phyloP scores from a whole-genome alignment of 202 grass and related monocot species.

The Brachypodium distachyon region DNA sequence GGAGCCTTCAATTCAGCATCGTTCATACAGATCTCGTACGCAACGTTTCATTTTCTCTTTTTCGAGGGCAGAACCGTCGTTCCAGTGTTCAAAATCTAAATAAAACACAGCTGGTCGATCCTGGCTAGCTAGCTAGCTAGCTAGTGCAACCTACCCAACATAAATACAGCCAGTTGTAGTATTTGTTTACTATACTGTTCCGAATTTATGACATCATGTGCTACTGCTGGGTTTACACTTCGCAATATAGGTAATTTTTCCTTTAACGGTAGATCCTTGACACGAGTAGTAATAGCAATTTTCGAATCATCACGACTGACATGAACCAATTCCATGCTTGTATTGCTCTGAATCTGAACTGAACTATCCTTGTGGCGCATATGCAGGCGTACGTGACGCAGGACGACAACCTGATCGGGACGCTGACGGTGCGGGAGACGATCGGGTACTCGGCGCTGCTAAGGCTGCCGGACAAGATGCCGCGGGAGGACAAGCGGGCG shows the following conservation, averaged over 20 bases:
- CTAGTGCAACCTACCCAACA: conserved; percentile 13
- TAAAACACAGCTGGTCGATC: too few relatives aligned
- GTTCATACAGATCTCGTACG: not conserved
- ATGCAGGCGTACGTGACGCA: conserved; percentile 88
- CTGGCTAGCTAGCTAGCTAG: too few relatives aligned
- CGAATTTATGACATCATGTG: conserved; percentile 30
- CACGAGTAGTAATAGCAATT: not conserved
- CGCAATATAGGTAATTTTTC: not conserved
- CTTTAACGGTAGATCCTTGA: not conserved
- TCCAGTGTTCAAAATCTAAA: too few relatives aligned
- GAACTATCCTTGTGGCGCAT: too few relatives aligned
- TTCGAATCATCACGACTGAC: not conserved
- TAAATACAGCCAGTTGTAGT: conserved; percentile 37
- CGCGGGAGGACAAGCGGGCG: conserved; percentile 65
- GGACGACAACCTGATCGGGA: conserved; percentile 94
- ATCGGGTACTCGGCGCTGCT: conserved; percentile 84
- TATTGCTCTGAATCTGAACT: not conserved
- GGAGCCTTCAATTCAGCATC: not conserved
- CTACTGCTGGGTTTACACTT: not conserved
- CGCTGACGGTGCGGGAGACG: conserved; percentile 90
- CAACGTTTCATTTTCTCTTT: not conserved
- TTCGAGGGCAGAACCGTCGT: not conserved
- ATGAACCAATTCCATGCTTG: not conserved
- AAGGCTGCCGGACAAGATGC: conserved; percentile 88
- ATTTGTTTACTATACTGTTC: conserved; percentile 7